A percentile compares a stretch with the other conserved stretches of the same genome.
Conservation (phyloP, 83 land plant species). For the Thuja plicata region DNA sequence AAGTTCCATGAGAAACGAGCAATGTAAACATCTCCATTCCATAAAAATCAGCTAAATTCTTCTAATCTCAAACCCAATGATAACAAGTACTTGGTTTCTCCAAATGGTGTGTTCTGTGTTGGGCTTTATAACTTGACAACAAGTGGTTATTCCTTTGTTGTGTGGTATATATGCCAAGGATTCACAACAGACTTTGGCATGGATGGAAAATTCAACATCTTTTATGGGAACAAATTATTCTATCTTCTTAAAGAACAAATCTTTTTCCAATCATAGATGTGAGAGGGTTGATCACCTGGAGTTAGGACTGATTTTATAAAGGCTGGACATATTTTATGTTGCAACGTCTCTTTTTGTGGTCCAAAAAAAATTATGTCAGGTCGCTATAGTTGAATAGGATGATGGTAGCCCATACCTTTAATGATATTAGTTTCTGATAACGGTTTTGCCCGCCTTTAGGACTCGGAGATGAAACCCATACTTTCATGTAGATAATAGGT, state of each 20-base stretch:
- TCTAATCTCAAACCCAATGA: background rate
- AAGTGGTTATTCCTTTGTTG: conserved; percentile 38
- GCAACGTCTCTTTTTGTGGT: no score
- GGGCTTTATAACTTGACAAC: conserved; percentile 34
- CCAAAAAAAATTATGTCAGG: no score
- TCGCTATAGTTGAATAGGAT: no score
- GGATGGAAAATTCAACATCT: conserved; percentile 45
- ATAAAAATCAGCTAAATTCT: background rate
- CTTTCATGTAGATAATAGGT: no score
- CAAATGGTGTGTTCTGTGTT: conserved; percentile 26
- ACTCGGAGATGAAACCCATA: no score
- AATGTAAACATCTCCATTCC: no score
- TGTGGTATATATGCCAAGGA: conserved; percentile 44
- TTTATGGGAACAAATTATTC: conserved; percentile 34
- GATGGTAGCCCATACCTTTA: no score
- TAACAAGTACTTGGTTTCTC: conserved; percentile 22
- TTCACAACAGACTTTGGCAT: conserved; percentile 29
- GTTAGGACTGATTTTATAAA: no score
- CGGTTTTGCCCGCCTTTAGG: no score
- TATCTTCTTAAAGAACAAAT: conserved; percentile 26
- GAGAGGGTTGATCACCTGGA: conserved; percentile 23
- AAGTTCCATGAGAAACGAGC: no score
- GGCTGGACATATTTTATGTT: no score
- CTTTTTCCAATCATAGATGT: conserved; percentile 18
- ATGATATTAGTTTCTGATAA: no score